These are phyloP conservation scores for Podospora conica DNA, from an alignment of 495 filamentous ascomycete species.

Conservation along the genomic window DNA sequence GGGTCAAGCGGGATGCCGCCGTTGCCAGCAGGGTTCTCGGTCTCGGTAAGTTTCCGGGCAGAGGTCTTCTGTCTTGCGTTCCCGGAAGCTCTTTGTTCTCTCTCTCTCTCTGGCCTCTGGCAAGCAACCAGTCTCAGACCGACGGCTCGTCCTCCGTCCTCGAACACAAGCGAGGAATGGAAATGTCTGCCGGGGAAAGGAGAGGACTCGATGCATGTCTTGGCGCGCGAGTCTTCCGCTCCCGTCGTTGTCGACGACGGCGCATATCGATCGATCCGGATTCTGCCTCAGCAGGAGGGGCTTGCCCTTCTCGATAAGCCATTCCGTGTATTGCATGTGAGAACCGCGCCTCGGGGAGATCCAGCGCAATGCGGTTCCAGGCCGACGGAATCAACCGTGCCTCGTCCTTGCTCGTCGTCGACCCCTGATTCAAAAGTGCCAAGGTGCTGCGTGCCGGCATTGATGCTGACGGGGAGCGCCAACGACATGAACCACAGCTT, in stretches of 20 bases:
- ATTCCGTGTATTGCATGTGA: neutral
- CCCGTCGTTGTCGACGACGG: too few species aligned
- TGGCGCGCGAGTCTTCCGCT: too few species aligned
- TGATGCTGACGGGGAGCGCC: neutral
- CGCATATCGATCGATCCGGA: neutral
- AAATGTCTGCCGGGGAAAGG: neutral
- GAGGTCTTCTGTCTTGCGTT: neutral
- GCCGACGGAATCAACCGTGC: neutral
- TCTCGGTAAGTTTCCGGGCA: neutral
- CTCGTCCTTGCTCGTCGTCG: neutral
- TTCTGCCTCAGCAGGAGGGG: neutral
- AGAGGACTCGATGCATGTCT: neutral
- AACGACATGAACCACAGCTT: too few species aligned
- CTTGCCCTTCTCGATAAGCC: neutral
- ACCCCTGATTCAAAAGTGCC: constrained; percentile 3
- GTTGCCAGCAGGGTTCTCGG: neutral
- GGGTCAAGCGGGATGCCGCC: constrained; percentile 12
- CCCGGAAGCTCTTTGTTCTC: neutral
- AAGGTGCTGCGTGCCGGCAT: neutral
- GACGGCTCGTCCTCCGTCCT: neutral
- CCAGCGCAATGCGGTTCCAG: neutral
- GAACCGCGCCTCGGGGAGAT: neutral
- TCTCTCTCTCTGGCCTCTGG: neutral
- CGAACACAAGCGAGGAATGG: constrained; percentile 6
- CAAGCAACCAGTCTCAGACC: constrained; percentile 1